Percentiles rank a stretch among this genome's conserved stretches.
Conservation (phyloP, 192 early-diverging fungal genomes). For the Spinellus fusiger region DNA sequence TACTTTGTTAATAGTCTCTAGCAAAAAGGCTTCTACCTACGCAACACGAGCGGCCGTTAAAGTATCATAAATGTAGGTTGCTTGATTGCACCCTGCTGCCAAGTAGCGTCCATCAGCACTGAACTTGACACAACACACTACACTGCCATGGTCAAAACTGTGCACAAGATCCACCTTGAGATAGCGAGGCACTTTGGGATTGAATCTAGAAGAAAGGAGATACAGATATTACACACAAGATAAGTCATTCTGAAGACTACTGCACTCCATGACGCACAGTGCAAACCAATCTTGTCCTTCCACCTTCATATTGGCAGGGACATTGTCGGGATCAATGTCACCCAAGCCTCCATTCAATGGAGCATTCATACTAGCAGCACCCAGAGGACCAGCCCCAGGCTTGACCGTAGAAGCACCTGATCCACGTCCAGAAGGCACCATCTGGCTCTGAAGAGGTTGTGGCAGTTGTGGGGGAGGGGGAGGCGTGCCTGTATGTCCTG, state of each 20-base stretch:
- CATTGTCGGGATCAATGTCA: slow-evolving; percentile 73
- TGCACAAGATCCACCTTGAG: slow-evolving; percentile 63
- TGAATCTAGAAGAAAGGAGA: slow-evolving; percentile 48
- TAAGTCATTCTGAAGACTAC: background rate
- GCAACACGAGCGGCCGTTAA: background rate
- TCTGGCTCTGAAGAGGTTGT: background rate
- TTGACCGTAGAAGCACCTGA: background rate
- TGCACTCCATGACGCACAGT: slow-evolving; percentile 42
- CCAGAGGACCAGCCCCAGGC: background rate
- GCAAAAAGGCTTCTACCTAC: slow-evolving; percentile 9
- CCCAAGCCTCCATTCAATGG: slow-evolving; percentile 36
- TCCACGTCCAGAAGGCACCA: slow-evolving; percentile 5
- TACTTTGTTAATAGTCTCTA: background rate
- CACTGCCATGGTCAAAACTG: slow-evolving; percentile 57
- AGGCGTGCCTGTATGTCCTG: background rate
- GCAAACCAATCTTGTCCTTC: slow-evolving; percentile 87
- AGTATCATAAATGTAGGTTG: slow-evolving; percentile 80
- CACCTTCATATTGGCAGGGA: slow-evolving; percentile 65
- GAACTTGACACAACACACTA: slow-evolving; percentile 96
- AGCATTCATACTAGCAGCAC: background rate
- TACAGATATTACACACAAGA: background rate
- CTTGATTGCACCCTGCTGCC: slow-evolving; percentile 91
- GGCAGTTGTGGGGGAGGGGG: background rate
- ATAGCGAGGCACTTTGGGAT: slow-evolving; percentile 54
- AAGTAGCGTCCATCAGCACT: slow-evolving; percentile 86